These are phyloP conservation scores for Zizania latifolia DNA, from an alignment of 176 grass and related monocot genomes.

Conservation along the genomic window DNA sequence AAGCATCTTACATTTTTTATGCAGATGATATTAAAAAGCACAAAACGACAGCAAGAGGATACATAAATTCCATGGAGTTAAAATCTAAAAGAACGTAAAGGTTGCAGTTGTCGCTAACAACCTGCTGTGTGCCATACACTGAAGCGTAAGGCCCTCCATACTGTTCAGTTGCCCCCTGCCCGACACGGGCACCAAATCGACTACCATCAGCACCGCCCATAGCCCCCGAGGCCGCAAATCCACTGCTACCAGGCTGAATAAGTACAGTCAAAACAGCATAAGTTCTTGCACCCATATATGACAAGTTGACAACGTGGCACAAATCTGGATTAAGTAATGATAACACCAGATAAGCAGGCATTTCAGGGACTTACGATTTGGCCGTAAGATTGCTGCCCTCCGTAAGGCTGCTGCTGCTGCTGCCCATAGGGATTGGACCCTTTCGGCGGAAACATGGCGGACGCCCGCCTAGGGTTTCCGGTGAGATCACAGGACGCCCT, in stretches of 20 bases:
- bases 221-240: conserved; percentile 33
- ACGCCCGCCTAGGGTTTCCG: conserved; percentile 8
- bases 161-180: conserved; percentile 40
- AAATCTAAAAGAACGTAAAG: background rate
- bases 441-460: conserved; percentile 72
- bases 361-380: conserved; percentile 46
- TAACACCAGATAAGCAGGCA: background rate
- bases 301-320: background rate
- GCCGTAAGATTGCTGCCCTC: conserved; percentile 55
- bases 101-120: conserved; percentile 14
- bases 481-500: conserved; percentile 22
- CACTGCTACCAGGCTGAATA: conserved; percentile 58
- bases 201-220: conserved; percentile 14
- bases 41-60: background rate
- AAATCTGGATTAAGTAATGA: background rate
- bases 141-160: conserved; percentile 67
- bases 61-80: background rate
- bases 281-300: conserved; percentile 1
- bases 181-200: conserved; percentile 45
- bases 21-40: background rate
- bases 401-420: conserved; percentile 45
- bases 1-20: background rate
- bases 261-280: background rate
- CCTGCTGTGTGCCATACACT: conserved; percentile 64
- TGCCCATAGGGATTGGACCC: conserved; percentile 66